phyloP scores from a whole-genome alignment of 805 yeast species.

The Candida awuae region DNA sequence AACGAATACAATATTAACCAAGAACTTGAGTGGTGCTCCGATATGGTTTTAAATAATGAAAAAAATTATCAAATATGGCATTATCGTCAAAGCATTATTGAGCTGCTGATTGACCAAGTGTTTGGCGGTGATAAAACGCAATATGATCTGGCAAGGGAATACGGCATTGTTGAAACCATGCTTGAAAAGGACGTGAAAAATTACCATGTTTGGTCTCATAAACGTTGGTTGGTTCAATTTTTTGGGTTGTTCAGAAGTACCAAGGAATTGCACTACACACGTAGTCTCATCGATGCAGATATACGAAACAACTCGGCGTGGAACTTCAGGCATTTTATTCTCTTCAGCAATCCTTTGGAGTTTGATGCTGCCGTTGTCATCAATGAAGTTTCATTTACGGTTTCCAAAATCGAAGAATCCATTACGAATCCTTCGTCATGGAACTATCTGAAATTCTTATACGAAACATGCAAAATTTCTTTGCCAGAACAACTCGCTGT shows the following conservation, averaged over 20 bases:
- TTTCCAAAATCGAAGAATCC: constrained; percentile 41
- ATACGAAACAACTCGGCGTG: constrained; percentile 89
- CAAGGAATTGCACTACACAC: constrained; percentile 46
- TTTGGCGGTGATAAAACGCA: constrained; percentile 10
- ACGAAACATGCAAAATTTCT: constrained; percentile 35
- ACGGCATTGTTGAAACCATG: constrained; percentile 58
- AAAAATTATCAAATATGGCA: constrained; percentile 98
- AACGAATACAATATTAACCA: constrained; percentile 27
- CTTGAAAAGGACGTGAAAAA: constrained; percentile 76
- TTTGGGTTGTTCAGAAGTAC: constrained; percentile 39
- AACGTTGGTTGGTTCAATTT: constrained; percentile 69
- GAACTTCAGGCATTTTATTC: constrained; percentile 71
- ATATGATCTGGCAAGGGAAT: constrained; percentile 44
- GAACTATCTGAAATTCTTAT: constrained; percentile 51
- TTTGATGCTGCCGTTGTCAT: constrained; percentile 19
- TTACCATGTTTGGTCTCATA: constrained; percentile 93
- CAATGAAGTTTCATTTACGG: constrained; percentile 48
- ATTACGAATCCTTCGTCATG: constrained; percentile 83
- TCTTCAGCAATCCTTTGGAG: constrained; percentile 23
- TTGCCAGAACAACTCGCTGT: constrained; percentile 24
- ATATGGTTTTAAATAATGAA: constrained; percentile 63
- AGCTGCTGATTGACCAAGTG: constrained; percentile 16
- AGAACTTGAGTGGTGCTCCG: constrained; percentile 77
- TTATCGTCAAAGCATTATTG: constrained; percentile 64
- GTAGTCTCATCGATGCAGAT: constrained; percentile 46